These are phyloP conservation scores for Hypoxylon rickii DNA, from an alignment of 495 filamentous ascomycete species.

Conservation along the genomic window DNA sequence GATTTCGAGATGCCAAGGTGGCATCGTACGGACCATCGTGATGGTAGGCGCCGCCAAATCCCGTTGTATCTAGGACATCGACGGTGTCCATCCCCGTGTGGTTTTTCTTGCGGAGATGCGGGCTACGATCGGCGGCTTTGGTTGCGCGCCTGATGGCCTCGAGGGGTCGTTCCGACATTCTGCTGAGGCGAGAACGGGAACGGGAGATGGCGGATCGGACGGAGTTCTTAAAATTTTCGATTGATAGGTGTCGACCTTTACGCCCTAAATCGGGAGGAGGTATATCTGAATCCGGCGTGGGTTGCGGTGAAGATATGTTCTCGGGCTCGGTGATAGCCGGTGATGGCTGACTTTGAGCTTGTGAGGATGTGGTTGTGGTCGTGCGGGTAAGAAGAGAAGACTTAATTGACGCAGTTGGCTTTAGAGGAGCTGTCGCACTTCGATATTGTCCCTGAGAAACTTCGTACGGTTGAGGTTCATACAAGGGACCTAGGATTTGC, in stretches of 20 bases:
- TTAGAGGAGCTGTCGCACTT: too few species aligned
- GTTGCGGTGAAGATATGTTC: too few species aligned
- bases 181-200: slow-evolving; percentile 46
- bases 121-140: slow-evolving; percentile 64
- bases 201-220: background rate
- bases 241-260: background rate
- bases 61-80: slow-evolving; percentile 71
- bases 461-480: slow-evolving; percentile 9
- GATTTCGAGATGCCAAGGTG: slow-evolving; percentile 72
- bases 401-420: background rate
- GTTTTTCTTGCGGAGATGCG: slow-evolving; percentile 64
- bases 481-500: slow-evolving; percentile 7
- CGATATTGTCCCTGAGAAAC: too few species aligned
- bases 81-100: slow-evolving; percentile 76
- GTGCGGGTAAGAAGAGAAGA: too few species aligned
- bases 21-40: slow-evolving; percentile 95
- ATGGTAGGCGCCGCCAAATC: slow-evolving; percentile 69
- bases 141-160: slow-evolving; percentile 61
- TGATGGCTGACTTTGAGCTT: too few species aligned
- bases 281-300: background rate
- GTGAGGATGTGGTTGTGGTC: too few species aligned
- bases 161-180: slow-evolving; percentile 65
- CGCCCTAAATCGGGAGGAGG: background rate
- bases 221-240: background rate
- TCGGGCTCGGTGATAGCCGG: too few species aligned